Percentiles rank a stretch among this genome's conserved stretches.
phyloP scores from a whole-genome alignment of 805 yeast genomes.

The Candida manassasensis region DNA sequence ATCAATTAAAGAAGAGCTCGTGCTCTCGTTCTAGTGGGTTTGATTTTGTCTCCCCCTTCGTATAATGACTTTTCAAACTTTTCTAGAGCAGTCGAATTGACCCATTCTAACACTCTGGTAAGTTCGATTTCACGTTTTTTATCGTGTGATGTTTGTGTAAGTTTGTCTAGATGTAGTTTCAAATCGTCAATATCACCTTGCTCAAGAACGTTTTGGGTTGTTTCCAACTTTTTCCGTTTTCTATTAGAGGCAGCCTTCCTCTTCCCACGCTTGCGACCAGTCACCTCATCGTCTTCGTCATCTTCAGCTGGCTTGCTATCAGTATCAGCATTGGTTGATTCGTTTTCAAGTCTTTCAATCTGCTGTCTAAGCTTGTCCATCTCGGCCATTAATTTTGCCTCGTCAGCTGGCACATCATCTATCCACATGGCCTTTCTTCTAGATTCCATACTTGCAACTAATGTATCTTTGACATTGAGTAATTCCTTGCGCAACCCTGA shows the following conservation, averaged over 20 bases:
- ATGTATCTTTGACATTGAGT: constrained; percentile 45
- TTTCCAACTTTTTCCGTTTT: constrained; percentile 29
- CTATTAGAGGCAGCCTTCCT: constrained; percentile 28
- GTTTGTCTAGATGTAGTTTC: constrained; percentile 16
- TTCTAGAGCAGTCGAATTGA: constrained; percentile 53
- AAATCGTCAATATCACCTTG: constrained; percentile 26
- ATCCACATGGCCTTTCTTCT: constrained; percentile 51
- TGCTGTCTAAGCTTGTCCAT: constrained; percentile 37
- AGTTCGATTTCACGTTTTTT: constrained; percentile 37
- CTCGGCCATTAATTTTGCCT: constrained; percentile 29
- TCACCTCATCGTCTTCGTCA: constrained; percentile 29
- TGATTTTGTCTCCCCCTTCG: constrained; percentile 46
- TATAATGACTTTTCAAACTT: constrained; percentile 48
- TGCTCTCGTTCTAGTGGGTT: constrained; percentile 12
- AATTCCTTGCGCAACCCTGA: constrained; percentile 60
- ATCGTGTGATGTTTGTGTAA: constrained; percentile 26
- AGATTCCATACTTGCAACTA: constrained; percentile 51
- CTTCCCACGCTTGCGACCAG: constrained; percentile 23
- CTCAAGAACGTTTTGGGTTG: constrained; percentile 27
- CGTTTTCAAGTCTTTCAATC: constrained; percentile 16
- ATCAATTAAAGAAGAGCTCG: constrained; percentile 4
- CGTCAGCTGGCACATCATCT: constrained; percentile 33
- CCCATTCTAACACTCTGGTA: constrained; percentile 55
- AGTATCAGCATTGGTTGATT: constrained; percentile 13
- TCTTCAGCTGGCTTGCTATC: constrained; percentile 16